phyloP scores from a whole-genome alignment of 1,139 yeast species.

The Nakaseomyces bracarensis region DNA sequence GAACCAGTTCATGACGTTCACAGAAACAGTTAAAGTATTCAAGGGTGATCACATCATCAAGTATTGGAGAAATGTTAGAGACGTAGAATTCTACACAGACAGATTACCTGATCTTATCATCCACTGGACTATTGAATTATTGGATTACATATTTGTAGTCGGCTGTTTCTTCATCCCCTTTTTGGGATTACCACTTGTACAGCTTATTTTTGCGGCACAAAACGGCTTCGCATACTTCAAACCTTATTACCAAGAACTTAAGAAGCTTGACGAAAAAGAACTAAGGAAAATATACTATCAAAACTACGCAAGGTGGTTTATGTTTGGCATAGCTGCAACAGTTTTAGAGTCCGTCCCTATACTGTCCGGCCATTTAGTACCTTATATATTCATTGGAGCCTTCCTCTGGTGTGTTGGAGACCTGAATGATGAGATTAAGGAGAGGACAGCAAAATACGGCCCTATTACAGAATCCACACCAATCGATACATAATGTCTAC shows the following conservation, averaged over 20 bases:
- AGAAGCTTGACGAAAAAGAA: slow-evolving; percentile 9
- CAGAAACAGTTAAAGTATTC: not conserved
- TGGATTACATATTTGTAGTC: slow-evolving; percentile 1
- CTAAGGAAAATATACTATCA: slow-evolving; percentile 11
- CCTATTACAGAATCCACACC: slow-evolving; percentile 6
- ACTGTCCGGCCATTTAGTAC: slow-evolving; percentile 12
- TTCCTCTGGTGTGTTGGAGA: slow-evolving; percentile 13
- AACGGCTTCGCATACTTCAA: slow-evolving; percentile 14
- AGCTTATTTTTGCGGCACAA: slow-evolving; percentile 9
- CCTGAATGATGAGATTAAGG: slow-evolving; percentile 5
- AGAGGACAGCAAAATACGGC: slow-evolving; percentile 2
- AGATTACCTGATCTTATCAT: not conserved
- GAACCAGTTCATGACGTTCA: not conserved
- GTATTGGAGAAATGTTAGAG: slow-evolving; percentile 6
- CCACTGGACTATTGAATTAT: not conserved
- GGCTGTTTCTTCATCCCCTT: slow-evolving; percentile 12
- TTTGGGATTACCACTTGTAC: slow-evolving; percentile 11
- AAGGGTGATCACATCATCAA: slow-evolving; percentile 1
- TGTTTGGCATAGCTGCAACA: slow-evolving; percentile 12
- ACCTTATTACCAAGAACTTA: slow-evolving; percentile 11
- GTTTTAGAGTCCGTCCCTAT: slow-evolving; percentile 14
- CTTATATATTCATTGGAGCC: slow-evolving; percentile 13
- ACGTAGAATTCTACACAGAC: slow-evolving; percentile 1
- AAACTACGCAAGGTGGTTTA: slow-evolving; percentile 13
- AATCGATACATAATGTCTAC: too few species aligned